Percentiles rank a stretch among this genome's conserved stretches.
These are phyloP conservation scores for Pseudozyma sp. DNA, from an alignment of 1,284 basidiomycete genomes.

Conservation along the genomic window DNA sequence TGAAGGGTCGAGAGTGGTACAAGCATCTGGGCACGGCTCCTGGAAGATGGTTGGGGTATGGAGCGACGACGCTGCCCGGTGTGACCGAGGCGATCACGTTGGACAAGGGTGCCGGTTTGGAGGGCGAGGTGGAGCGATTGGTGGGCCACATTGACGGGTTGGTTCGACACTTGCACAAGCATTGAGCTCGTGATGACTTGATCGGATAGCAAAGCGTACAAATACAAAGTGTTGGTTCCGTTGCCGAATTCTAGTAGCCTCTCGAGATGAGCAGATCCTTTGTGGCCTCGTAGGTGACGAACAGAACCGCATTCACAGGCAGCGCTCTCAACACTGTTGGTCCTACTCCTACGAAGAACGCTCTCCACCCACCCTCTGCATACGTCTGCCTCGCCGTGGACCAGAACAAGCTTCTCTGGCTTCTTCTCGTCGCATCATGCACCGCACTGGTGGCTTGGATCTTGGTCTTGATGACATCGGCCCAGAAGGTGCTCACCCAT, in stretches of 20 bases:
- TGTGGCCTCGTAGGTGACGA: constrained; percentile 49
- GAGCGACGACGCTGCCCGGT: constrained; percentile 85
- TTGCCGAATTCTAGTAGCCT: constrained; percentile 11
- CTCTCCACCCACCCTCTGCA: constrained; percentile 41
- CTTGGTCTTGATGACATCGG: constrained; percentile 63
- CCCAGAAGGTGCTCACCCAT: constrained; percentile 63
- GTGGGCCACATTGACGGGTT: constrained; percentile 32
- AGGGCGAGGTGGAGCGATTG: constrained; percentile 54
- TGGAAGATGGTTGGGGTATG: constrained; percentile 87
- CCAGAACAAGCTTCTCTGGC: constrained; percentile 23
- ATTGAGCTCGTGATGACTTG: constrained; percentile 8
- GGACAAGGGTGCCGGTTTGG: constrained; percentile 55
- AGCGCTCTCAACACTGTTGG: constrained; percentile 59
- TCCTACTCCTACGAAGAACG: constrained; percentile 58
- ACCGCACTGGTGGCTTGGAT: constrained; percentile 43
- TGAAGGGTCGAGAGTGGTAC: constrained; percentile 80
- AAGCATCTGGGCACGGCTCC: constrained; percentile 87
- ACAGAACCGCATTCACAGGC: constrained; percentile 60
- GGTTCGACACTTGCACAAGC: constrained; percentile 22
- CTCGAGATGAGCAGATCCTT: constrained; percentile 35
- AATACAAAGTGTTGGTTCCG: neutral
- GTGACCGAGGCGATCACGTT: constrained; percentile 75
- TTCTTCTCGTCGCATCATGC: neutral
- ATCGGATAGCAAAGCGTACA: neutral
- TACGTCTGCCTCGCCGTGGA: constrained; percentile 34